These are phyloP conservation scores for Pyrus communis DNA, from an alignment of 306 rosid genomes.

Conservation along the genomic window DNA sequence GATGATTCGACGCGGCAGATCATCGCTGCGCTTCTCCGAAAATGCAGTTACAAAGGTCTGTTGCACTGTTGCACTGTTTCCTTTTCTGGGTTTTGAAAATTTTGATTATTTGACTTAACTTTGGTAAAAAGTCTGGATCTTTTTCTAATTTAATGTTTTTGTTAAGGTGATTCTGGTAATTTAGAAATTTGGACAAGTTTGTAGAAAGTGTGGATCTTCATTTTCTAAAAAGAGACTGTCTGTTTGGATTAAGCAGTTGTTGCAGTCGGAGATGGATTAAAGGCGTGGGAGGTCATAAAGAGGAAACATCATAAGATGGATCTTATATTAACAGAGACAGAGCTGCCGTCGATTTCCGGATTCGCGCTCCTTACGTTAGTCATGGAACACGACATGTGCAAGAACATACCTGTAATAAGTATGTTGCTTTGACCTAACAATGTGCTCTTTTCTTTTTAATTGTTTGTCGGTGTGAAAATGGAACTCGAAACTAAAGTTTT, in stretches of 20 bases:
- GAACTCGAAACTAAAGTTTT: slow-evolving; percentile 13
- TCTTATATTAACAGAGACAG: slow-evolving; percentile 64
- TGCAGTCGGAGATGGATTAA: slow-evolving; percentile 59
- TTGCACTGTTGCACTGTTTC: not conserved
- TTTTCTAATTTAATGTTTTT: not conserved
- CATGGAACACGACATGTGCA: slow-evolving; percentile 71
- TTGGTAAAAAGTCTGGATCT: not conserved
- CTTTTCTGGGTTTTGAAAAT: not conserved
- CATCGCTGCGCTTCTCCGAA: slow-evolving; percentile 69
- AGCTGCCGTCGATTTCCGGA: slow-evolving; percentile 72
- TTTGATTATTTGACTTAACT: not conserved
- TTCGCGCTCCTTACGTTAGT: slow-evolving; percentile 58
- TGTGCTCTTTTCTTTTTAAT: not conserved
- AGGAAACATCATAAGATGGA: slow-evolving; percentile 46
- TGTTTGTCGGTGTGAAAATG: not conserved
- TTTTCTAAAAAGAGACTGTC: not conserved
- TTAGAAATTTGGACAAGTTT: not conserved
- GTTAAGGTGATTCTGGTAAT: not conserved
- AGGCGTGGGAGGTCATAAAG: slow-evolving; percentile 70
- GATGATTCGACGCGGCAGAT: slow-evolving; percentile 79
- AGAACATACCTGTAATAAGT: slow-evolving; percentile 73
- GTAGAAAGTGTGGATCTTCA: not conserved
- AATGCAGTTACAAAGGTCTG: slow-evolving; percentile 67
- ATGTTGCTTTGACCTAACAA: slow-evolving; percentile 10
- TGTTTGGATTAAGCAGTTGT: slow-evolving; percentile 37